Evolutionary conservation across 2,329 filamentous ascomycete genomes (phyloP), one percentile per base, ranked within the genome.

Genomic region (Stemphylium beticola): DNA sequence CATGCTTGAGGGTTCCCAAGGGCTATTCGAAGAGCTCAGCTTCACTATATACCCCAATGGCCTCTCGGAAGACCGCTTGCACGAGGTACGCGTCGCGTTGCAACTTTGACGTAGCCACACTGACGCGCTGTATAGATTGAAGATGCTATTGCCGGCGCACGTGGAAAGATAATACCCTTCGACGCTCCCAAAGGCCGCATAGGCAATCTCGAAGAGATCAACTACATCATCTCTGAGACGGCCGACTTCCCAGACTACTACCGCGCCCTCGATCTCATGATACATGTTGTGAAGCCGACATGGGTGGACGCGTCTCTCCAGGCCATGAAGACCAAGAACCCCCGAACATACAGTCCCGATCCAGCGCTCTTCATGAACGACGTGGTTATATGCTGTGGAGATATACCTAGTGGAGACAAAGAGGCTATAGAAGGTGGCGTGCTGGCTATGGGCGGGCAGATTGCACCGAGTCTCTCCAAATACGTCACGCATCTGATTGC

Each of bases 371-470:
- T 97, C 73, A 91, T 99, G 76, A 90, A 90, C 46, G 88, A 92
- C 64, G 89, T 98, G 37, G 85, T 90, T 24, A 82, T 97, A 15
- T 89, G 88, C 29, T 96, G 91, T 69, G 91, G 88, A 41, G 90
- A 95, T 66, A 85, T 99, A 41, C 95, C 95, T 0, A 81, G 86
- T 32, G 89, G 87, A 32, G 95, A 99, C 75, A 91, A 92, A 72
- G 93, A 98, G 77, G 91, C 92, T 10, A 97, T 99, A 52, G 86
- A 91, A 34, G 95, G 93, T 10, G 93, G 92, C 1, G 91, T 93
- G 2, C 79, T 96, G 68, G 93, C 95, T 0, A 87, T 97, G 77
- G 95, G 95, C 18, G 95, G 95, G 14, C 85, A 91, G 66, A 91
- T 93, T 69, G 88, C 87, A 18, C 84, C 86, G 44, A 83, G 85